Base-by-base conservation (phyloP, 768 basidiomycete species). In the Suillus cothurnatus region DNA sequence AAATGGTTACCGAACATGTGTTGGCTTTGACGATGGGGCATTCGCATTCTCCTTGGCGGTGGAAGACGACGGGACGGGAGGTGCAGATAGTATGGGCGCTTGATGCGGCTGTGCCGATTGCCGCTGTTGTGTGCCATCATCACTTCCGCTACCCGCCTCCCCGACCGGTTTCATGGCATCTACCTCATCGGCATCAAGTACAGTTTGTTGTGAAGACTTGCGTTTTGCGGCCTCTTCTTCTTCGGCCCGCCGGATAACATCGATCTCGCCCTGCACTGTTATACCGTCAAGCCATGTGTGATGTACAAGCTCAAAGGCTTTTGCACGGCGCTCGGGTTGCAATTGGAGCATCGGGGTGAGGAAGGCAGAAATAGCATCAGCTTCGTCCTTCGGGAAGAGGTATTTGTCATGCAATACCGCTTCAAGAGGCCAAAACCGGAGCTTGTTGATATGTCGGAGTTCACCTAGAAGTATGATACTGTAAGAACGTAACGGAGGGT, bases 351-450 rank as follows among this genome's bases (percentile, higher is more conserved):
- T 97, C 4, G 95, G 95, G 15, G 81, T 82, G 17, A 97, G 81
- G 84, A 97, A 96, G 1, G 86, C 84, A 3, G 90, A 85, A 66
- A 98, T 89, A 45, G 86, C 81, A 50, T 93, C 91, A 1, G 97
- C 93, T 61, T 96, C 95, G 6, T 84, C 78, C 59, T 86, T 85
- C 1, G 94, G 89, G 73, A 99, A 94, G 63, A 97, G 86, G 79
- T 99, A 99, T 80, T 99, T 99, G 83, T 99, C 96, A 71, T 92
- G 89, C 64, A 95, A 78, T 26, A 95, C 93, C 12, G 87, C 78
- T 0, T 87, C 85, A 32, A 96, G 83, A 6, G 93, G 93, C 94
- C 94, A 98, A 77, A 86, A 97, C 17, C 95, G 90, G 45, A 99
- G 84, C 76, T 97, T 96, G 76, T 89, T 90, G 73, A 99, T 99